Conservation (phyloP, 768 basidiomycete genomes). For the Vishniacozyma victoriae region DNA sequence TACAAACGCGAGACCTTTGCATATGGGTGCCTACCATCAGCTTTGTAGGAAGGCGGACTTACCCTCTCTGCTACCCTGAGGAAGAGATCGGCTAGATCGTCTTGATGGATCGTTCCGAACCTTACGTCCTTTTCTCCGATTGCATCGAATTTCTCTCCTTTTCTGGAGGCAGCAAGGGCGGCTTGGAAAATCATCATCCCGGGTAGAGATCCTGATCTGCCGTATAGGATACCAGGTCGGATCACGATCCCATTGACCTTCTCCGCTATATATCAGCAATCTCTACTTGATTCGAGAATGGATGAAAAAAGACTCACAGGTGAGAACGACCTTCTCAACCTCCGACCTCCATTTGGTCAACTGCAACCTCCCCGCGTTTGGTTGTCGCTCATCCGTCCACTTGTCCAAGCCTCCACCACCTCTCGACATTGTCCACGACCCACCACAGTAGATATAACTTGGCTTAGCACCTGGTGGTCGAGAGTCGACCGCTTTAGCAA, state of each 20-base stretch:
- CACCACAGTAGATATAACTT: slow-evolving; percentile 52
- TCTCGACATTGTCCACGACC: slow-evolving; percentile 50
- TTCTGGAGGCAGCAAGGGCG: slow-evolving; percentile 34
- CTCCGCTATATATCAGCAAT: slow-evolving; percentile 12
- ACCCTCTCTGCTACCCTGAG: slow-evolving; percentile 50
- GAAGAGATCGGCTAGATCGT: slow-evolving; percentile 53
- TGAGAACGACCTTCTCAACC: slow-evolving; percentile 20
- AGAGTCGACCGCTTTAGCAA: slow-evolving; percentile 5
- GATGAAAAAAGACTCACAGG: slow-evolving; percentile 12
- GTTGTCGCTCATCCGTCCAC: slow-evolving; percentile 34
- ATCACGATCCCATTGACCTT: slow-evolving; percentile 52
- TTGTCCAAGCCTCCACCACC: slow-evolving; percentile 43
- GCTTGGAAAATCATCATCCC: slow-evolving; percentile 45
- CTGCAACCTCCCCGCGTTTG: slow-evolving; percentile 7
- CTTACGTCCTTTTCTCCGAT: slow-evolving; percentile 38
- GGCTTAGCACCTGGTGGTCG: slow-evolving; percentile 47
- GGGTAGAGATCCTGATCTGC: slow-evolving; percentile 49
- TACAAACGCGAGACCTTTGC: slow-evolving; percentile 50
- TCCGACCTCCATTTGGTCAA: slow-evolving; percentile 20
- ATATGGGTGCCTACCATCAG: slow-evolving; percentile 23
- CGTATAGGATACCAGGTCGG: slow-evolving; percentile 52
- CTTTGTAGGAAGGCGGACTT: not conserved
- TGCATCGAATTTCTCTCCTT: slow-evolving; percentile 48
- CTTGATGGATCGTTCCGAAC: slow-evolving; percentile 49
- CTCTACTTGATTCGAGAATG: not conserved